Evolutionary conservation across 805 yeast genomes (phyloP), one percentile per base, ranked within the genome.

Genomic region (Osmozyma mogii): DNA sequence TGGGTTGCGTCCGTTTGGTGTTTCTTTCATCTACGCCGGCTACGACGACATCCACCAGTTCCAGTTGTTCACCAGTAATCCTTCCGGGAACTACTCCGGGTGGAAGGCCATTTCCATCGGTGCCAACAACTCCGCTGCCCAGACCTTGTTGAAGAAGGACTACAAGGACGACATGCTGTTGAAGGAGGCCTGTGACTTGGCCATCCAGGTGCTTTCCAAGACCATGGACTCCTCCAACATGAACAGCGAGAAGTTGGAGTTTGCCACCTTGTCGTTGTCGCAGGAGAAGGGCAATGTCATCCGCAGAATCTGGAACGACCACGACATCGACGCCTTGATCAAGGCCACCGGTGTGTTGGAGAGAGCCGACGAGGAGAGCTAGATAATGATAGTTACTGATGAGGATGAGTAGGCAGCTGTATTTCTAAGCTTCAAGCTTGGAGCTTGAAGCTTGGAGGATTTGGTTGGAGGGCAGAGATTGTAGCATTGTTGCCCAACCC

Each of bases 71-170:
- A 88, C 96, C 5, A 82, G 95, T 15, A 92, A 92, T 54, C 99
- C 99, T 9, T 84, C 95, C 0, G 99, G 99, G 16, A 92, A 92
- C 61, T 92, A 88, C 56, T 75, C 94, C 13, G 97, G 98, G 15
- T 92, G 99, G 99, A 87, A 84, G 59, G 98, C 98, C 25, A 89
- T 96, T 19, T 72, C 85, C 45, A 88, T 92, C 36, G 99, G 99
- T 24, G 95, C 96, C 29, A 92, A 92, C 62, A 87, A 85, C 40
- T 75, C 95, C 6, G 88, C 96, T 25, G 96, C 96, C 1, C 98
- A 92, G 63, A 89, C 98, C 1, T 63, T 92, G 40, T 69, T 92
- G 51, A 92, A 92, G 60, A 95, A 88, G 62, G 98, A 92, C 47
- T 92, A 84, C 65, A 85, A 82, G 52, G 89, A 84, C 45, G 92